phyloP scores from a whole-genome alignment of 169 alveolate genomes.

The Amoebophrya sp. region DNA sequence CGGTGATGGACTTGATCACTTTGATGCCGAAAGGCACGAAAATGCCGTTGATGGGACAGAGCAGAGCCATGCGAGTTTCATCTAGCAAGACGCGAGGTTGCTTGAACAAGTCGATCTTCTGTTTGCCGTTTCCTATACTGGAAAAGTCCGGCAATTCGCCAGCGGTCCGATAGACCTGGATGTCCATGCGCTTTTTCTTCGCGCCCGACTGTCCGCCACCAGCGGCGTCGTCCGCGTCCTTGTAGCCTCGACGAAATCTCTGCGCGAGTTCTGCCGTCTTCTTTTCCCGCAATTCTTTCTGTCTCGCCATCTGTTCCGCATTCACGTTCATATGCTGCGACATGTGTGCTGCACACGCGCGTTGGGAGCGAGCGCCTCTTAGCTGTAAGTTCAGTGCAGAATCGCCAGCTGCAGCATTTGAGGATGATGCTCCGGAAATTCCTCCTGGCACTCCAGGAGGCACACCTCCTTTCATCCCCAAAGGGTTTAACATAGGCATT shows the following conservation, averaged over 20 bases:
- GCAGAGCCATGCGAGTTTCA: not conserved
- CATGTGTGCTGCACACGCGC: not conserved
- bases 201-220: not conserved
- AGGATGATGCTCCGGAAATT: too few relatives aligned
- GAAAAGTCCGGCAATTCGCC: not conserved
- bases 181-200: not conserved
- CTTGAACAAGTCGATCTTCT: not conserved
- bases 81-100: not conserved
- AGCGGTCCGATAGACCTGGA: not conserved
- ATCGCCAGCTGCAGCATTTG: too few relatives aligned
- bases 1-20: not conserved
- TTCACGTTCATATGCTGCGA: not conserved
- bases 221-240: too few relatives aligned
- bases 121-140: not conserved
- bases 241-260: not conserved
- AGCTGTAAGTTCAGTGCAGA: too few relatives aligned
- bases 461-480: too few relatives aligned
- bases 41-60: constrained; percentile 28
- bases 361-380: not conserved
- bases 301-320: not conserved
- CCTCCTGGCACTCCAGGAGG: too few relatives aligned
- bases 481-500: too few relatives aligned
- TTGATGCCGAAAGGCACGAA: constrained; percentile 28
- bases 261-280: not conserved
- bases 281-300: not conserved